Evolutionary conservation across 768 basidiomycete species (phyloP).

Genomic region (Galerina marginata): DNA sequence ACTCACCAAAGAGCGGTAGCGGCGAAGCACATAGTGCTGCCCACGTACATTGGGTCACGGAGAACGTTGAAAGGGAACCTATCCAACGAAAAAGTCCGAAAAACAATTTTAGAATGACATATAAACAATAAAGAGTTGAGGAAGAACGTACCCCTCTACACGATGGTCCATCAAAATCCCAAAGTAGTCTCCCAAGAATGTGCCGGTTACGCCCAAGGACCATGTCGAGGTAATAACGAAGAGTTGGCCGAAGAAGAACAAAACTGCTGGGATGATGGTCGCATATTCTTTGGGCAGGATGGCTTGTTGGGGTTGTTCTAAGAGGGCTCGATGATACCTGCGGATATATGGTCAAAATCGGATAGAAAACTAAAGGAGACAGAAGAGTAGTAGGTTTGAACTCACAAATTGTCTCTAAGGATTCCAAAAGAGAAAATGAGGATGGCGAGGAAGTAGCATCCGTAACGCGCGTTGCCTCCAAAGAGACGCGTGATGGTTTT

Average conservation of each 20-base stretch:
- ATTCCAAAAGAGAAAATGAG: slow-evolving; percentile 88
- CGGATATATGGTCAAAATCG: background rate
- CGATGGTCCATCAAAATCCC: slow-evolving; percentile 86
- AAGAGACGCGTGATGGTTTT: slow-evolving; percentile 87
- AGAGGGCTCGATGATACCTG: slow-evolving; percentile 79
- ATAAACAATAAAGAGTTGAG: background rate
- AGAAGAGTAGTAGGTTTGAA: slow-evolving; percentile 16
- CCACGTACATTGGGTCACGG: slow-evolving; percentile 96
- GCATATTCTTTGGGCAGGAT: slow-evolving; percentile 71
- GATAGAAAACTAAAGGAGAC: background rate
- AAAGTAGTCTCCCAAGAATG: slow-evolving; percentile 87
- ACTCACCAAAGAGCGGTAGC: slow-evolving; percentile 86
- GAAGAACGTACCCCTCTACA: slow-evolving; percentile 69
- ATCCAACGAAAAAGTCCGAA: background rate
- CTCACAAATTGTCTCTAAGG: slow-evolving; percentile 85
- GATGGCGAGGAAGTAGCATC: slow-evolving; percentile 87
- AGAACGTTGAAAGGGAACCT: slow-evolving; percentile 95
- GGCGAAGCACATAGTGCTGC: slow-evolving; percentile 88
- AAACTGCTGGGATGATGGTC: slow-evolving; percentile 58
- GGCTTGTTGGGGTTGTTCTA: slow-evolving; percentile 72
- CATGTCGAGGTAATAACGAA: slow-evolving; percentile 90
- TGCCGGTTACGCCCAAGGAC: slow-evolving; percentile 92
- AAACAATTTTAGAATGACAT: background rate
- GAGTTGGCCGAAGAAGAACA: slow-evolving; percentile 78
- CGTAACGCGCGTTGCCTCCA: slow-evolving; percentile 71